These are phyloP conservation scores for Chlamydomonas sphaeroides DNA, from an alignment of 139 green algal genomes.

Conservation along the genomic window DNA sequence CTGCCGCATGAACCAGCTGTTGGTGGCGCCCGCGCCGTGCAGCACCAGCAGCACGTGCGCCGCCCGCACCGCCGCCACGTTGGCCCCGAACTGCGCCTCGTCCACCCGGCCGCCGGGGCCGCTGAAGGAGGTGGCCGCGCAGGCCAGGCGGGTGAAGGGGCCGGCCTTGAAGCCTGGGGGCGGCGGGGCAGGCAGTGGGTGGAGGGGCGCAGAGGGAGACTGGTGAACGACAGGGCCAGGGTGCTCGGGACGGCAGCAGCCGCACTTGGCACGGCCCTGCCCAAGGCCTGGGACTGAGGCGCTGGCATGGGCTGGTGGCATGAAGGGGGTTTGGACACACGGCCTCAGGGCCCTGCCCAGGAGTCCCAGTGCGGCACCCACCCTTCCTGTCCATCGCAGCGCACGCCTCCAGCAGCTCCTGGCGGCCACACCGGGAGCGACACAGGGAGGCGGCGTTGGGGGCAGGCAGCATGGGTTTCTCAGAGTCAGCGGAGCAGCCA, in stretches of 20 bases:
- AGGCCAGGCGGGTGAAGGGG: not conserved
- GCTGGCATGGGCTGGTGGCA: too few relatives aligned
- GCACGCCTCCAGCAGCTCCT: constrained; percentile 19
- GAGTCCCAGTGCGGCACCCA: not conserved
- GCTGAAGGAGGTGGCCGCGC: not conserved
- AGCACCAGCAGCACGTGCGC: constrained; percentile 29
- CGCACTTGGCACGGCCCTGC: too few relatives aligned
- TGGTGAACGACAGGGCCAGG: not conserved
- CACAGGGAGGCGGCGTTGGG: too few relatives aligned
- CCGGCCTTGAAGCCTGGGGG: not conserved
- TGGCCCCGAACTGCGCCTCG: not conserved
- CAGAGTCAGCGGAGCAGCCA: too few relatives aligned
- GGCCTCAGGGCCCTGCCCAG: too few relatives aligned
- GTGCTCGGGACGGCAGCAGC: too few relatives aligned
- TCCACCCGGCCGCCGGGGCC: not conserved
- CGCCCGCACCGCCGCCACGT: constrained; percentile 13
- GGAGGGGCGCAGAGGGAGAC: not conserved
- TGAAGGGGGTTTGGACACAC: too few relatives aligned
- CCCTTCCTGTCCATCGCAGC: not conserved
- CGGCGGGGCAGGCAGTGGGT: too few relatives aligned
- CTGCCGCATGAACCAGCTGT: constrained; percentile 25
- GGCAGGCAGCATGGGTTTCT: too few relatives aligned
- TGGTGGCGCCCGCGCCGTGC: constrained; percentile 27
- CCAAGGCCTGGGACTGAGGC: too few relatives aligned
- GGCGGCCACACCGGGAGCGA: not conserved